Conservation (phyloP, 2,329 filamentous ascomycete genomes). For the Cercospora citrullina region DNA sequence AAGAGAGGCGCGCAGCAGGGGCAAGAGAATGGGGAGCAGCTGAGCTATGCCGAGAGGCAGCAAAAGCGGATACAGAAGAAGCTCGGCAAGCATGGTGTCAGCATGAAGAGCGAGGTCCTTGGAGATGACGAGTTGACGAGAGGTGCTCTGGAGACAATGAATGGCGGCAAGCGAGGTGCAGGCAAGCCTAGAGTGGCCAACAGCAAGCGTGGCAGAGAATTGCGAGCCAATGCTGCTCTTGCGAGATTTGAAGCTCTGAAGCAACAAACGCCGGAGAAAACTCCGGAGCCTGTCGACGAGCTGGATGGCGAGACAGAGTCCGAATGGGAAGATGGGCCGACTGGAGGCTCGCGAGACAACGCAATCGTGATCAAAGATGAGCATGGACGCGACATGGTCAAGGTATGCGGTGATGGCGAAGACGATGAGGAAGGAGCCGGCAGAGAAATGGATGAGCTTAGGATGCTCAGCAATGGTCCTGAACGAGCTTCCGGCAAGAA, state of each 20-base stretch:
- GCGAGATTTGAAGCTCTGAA: slow-evolving; percentile 64
- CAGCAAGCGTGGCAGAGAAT: slow-evolving; percentile 71
- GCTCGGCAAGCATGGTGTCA: slow-evolving; percentile 73
- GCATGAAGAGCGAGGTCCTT: slow-evolving; percentile 61
- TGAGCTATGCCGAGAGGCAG: slow-evolving; percentile 71
- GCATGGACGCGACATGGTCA: slow-evolving; percentile 66
- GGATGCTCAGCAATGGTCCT: slow-evolving; percentile 43
- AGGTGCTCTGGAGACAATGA: slow-evolving; percentile 61
- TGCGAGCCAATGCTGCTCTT: slow-evolving; percentile 74
- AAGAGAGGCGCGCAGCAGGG: slow-evolving; percentile 46
- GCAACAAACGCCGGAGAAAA: slow-evolving; percentile 35
- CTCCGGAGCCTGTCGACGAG: slow-evolving; percentile 40
- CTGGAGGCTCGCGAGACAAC: slow-evolving; percentile 61
- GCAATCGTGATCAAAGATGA: slow-evolving; percentile 60
- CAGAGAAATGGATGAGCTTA: slow-evolving; percentile 68
- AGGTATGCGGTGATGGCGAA: slow-evolving; percentile 71
- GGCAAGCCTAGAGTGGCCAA: slow-evolving; percentile 72
- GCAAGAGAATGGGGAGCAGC: slow-evolving; percentile 45
- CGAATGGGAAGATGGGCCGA: slow-evolving; percentile 35
- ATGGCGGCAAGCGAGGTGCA: slow-evolving; percentile 56
- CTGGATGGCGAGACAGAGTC: slow-evolving; percentile 52
- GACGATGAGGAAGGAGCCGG: slow-evolving; percentile 54
- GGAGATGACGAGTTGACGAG: slow-evolving; percentile 69
- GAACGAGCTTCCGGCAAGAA: neutral
- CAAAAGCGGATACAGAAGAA: slow-evolving; percentile 72